Base-by-base conservation (phyloP, 495 filamentous ascomycete genomes). In the Aspergillus bertholletiae region DNA sequence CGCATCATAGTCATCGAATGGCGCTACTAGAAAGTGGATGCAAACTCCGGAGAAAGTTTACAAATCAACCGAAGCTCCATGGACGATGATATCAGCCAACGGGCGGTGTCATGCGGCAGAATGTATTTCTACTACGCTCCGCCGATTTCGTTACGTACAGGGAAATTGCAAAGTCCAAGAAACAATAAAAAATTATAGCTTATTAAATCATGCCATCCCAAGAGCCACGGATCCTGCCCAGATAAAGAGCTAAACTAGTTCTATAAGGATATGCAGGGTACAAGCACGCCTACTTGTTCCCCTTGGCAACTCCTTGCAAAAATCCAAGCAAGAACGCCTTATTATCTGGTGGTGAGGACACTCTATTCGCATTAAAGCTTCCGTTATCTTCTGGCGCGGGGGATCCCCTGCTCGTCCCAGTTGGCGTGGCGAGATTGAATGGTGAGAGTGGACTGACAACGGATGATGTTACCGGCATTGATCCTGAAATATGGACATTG, bases 261-360 rank as follows among this genome's bases (percentile, higher is more conserved):
- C 2, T n/a, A n/a, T n/a, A 37, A 15, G 11, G 6, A 15, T 2
- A 37, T 37, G 5, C 34, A 12, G 15, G 13, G 15, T 15, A 46
- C 32, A 15, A 34, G 27, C 22, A 51, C 47, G 41, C 35, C 39
- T 56, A 74, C 54, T 69, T 73, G 55, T 67, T 72, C 18, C 67
- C 68, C 55, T 77, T 78, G 2, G 80, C 82, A 44, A 87, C 79
- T 51, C 76, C 78, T 57, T 84, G 79, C 63, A 96, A 68, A 69
- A 90, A 95, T 8, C 84, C 86, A 46, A 94, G 71, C 60, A 95
- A 72, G 59, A 95, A 95, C n/a, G 80, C 81, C 61, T 86, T 85
- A 59, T 95, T 84, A 8, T 78, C 83, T 1, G 84, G 80, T 1
- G 84, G 80, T 3, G 84, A 87, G n/a, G 84, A 86, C 34, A 85